These are phyloP conservation scores for Zea mays DNA, from an alignment of 176 grass and related monocot species.

Conservation along the genomic window Zm-B73-REFERENCE-NAM-5.0 NC_050097.1:203054501-203055000, in stretches of 20 bases:
- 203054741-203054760: constrained; percentile 43
- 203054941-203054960: constrained; percentile 44
- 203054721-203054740: constrained; percentile 58
- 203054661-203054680: constrained; percentile 35
- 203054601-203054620: background rate
- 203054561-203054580: background rate
- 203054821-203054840: constrained; percentile 76
- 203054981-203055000: constrained; percentile 43
- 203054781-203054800: constrained; percentile 61
- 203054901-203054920: constrained; percentile 84
- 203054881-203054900: constrained; percentile 84
- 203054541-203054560: background rate
- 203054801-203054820: constrained; percentile 70
- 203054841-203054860: constrained; percentile 23
- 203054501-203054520: constrained; percentile 1
- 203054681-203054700: constrained; percentile 42
- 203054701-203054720: constrained; percentile 47
- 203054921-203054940: constrained; percentile 66
- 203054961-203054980: constrained; percentile 43
- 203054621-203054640: background rate
- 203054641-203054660: background rate
- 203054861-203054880: constrained; percentile 10
- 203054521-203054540: background rate
- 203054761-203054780: constrained; percentile 20
- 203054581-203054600: no score